Evolutionary conservation across 371 early-diverging fungal genomes (phyloP).

Genomic region (Mucor saturninus): DNA sequence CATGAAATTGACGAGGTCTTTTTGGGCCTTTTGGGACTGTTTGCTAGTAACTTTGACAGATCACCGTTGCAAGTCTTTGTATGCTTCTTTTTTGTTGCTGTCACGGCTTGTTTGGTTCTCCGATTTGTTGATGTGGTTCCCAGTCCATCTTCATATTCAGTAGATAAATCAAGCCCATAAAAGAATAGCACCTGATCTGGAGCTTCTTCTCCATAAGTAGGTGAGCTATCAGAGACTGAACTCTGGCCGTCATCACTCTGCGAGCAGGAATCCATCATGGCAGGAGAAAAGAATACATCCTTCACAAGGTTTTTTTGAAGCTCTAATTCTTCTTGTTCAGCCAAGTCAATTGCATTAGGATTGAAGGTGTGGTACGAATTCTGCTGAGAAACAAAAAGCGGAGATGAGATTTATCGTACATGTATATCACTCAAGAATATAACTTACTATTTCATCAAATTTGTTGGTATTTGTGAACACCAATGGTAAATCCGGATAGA

Average conservation of each 20-base stretch:
- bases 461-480: not conserved
- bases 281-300: constrained; percentile 37
- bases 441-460: not conserved
- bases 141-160: constrained; percentile 5
- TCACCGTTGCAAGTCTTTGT: not conserved
- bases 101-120: constrained; percentile 1
- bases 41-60: not conserved
- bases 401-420: constrained; percentile 2
- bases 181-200: constrained; percentile 3
- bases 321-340: constrained; percentile 4
- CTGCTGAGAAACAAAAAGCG: constrained; percentile 4
- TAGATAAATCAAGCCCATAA: constrained; percentile 1
- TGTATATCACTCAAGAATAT: not conserved
- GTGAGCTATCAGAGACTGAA: not conserved
- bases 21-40: too few relatives aligned
- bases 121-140: constrained; percentile 3
- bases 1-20: not conserved
- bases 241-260: constrained; percentile 1
- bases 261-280: constrained; percentile 9
- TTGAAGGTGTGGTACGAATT: constrained; percentile 7
- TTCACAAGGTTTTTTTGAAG: constrained; percentile 29
- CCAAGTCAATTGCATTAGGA: constrained; percentile 1
- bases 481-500: not conserved
- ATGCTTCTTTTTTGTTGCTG: constrained; percentile 2
- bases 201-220: not conserved